Percentiles rank a stretch among this genome's conserved stretches.
These are phyloP conservation scores for Dillenia suffruticosa DNA, from an alignment of 164 flowering plant genomes.

Conservation along the genomic window DNA sequence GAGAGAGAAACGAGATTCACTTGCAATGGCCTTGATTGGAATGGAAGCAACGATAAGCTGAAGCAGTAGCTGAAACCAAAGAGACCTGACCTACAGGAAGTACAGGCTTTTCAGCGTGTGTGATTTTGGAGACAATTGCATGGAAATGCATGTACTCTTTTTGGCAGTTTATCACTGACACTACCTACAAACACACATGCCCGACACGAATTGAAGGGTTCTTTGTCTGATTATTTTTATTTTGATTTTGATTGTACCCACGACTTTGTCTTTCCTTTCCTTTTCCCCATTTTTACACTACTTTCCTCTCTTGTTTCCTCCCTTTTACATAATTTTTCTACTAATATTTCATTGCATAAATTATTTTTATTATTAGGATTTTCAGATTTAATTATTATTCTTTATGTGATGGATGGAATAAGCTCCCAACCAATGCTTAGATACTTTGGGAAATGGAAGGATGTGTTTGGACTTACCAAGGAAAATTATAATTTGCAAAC, in stretches of 20 bases:
- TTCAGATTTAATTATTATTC: not conserved
- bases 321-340: not conserved
- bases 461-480: no score
- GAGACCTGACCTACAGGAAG: not conserved
- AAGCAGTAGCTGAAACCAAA: no score
- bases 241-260: constrained; percentile 30
- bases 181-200: constrained; percentile 14
- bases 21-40: no score
- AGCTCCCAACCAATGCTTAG: not conserved
- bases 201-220: constrained; percentile 21
- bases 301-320: not conserved
- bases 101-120: constrained; percentile 7
- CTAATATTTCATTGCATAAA: not conserved
- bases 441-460: not conserved
- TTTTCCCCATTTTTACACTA: not conserved
- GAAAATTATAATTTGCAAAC: no score
- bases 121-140: constrained; percentile 25
- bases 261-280: constrained; percentile 25
- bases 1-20: no score
- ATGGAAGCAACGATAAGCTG: no score
- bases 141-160: constrained; percentile 29
- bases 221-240: constrained; percentile 9
- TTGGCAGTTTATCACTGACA: constrained; percentile 26
- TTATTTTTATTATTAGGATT: not conserved
- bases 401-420: not conserved